Conservation (phyloP, 106 monocot species). For the Apostasia ramifera region DNA sequence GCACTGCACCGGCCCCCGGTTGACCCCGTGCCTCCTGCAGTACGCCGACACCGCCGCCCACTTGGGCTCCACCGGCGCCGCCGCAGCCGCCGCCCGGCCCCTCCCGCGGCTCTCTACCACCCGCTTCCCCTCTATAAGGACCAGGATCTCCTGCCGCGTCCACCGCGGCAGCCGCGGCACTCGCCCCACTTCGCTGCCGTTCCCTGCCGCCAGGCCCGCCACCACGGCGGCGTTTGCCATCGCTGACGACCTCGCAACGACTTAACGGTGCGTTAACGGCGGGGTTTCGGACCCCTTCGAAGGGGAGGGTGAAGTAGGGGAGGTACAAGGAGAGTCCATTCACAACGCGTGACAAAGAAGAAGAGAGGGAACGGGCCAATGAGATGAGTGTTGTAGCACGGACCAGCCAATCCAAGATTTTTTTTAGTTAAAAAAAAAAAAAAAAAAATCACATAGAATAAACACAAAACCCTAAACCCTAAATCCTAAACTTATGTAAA, state of each 20-base stretch:
- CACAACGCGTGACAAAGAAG: not conserved
- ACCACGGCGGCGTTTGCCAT: constrained; percentile 8
- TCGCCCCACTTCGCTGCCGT: constrained; percentile 2
- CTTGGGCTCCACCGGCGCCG: constrained; percentile 47
- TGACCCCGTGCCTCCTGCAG: constrained; percentile 63
- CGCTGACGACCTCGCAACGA: not conserved
- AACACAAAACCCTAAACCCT: too few species aligned
- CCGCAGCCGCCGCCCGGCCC: constrained; percentile 19
- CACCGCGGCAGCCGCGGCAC: constrained; percentile 68
- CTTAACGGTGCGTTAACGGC: constrained; percentile 1
- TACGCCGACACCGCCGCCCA: constrained; percentile 69
- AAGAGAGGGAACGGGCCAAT: not conserved
- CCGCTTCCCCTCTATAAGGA: constrained; percentile 72
- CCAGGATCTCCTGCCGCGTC: constrained; percentile 87
- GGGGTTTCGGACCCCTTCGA: not conserved
- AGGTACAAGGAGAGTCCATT: not conserved
- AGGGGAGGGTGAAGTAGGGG: not conserved
- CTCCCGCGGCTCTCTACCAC: constrained; percentile 43
- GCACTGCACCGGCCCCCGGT: constrained; percentile 81
- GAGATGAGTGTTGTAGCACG: too few species aligned
- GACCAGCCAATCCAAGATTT: too few species aligned
- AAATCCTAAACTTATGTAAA: too few species aligned
- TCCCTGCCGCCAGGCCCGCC: constrained; percentile 10
- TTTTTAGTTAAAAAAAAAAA: too few species aligned
- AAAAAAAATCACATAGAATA: too few species aligned